Conservation (phyloP, 2,329 filamentous ascomycete genomes). For the Diaporthe amygdali region DNA sequence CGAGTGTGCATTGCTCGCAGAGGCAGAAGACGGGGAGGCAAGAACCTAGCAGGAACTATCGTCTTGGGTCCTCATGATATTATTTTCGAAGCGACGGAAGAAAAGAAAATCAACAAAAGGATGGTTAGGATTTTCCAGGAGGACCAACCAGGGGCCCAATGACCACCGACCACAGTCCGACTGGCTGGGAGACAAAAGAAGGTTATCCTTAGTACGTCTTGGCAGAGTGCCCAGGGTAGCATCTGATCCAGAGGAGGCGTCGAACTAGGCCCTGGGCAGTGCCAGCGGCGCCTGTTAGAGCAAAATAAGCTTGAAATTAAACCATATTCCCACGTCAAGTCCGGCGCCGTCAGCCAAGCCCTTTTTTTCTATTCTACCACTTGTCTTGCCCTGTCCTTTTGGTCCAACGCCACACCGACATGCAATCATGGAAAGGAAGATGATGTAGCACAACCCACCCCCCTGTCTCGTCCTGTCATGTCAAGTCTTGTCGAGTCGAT, state of each 20-base stretch:
- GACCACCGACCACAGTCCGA: constrained; percentile 5
- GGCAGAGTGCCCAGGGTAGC: constrained; percentile 12
- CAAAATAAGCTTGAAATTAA: constrained; percentile 14
- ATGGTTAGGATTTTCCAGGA: background rate
- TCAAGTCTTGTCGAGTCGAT: background rate
- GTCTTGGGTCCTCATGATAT: background rate
- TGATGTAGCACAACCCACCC: constrained; percentile 2
- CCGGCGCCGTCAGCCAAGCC: background rate
- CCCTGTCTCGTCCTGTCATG: background rate
- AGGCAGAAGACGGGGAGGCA: background rate
- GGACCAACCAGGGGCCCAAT: background rate
- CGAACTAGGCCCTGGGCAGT: constrained; percentile 6
- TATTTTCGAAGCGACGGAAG: background rate
- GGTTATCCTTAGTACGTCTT: constrained; percentile 20
- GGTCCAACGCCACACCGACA: background rate
- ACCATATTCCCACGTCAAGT: constrained; percentile 13
- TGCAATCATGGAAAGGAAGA: background rate
- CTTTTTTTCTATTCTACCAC: background rate
- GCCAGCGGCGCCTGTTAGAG: background rate
- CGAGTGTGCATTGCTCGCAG: background rate
- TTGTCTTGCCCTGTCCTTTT: background rate
- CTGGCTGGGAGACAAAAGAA: constrained; percentile 19
- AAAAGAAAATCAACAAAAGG: background rate
- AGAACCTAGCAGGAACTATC: background rate
- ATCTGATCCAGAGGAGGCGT: constrained; percentile 1